Evolutionary conservation across 495 filamentous ascomycete species (phyloP).

Genomic region (Xylaria venustula): DNA sequence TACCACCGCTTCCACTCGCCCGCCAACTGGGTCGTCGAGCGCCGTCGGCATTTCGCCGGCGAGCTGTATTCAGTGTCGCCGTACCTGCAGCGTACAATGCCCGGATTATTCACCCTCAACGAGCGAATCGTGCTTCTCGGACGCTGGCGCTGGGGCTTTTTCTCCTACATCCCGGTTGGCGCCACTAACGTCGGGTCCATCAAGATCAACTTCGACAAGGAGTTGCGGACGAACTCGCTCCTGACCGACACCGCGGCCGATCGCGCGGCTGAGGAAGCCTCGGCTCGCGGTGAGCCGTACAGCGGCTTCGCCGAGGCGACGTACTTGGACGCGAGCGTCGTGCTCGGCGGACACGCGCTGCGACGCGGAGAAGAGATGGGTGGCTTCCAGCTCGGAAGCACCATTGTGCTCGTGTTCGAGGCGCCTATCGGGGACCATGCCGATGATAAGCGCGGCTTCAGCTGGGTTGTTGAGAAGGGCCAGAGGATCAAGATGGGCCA

Average conservation of each 20-base stretch:
- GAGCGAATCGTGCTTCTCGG: constrained; percentile 93
- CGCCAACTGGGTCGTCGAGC: constrained; percentile 88
- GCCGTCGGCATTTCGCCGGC: constrained; percentile 90
- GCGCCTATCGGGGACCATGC: constrained; percentile 70
- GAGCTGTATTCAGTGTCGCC: constrained; percentile 94
- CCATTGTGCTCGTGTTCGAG: constrained; percentile 95
- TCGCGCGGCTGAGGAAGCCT: constrained; percentile 72
- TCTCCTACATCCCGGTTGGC: constrained; percentile 91
- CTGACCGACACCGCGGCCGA: constrained; percentile 88
- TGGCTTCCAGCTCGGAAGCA: constrained; percentile 93
- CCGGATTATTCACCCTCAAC: constrained; percentile 93
- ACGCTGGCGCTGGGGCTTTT: constrained; percentile 96
- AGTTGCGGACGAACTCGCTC: constrained; percentile 89
- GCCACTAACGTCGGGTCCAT: constrained; percentile 99
- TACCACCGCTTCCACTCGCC: constrained; percentile 99
- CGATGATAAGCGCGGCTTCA: constrained; percentile 74
- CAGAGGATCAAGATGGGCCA: constrained; percentile 87
- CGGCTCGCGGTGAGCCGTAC: constrained; percentile 73
- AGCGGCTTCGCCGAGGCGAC: constrained; percentile 87
- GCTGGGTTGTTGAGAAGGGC: constrained; percentile 79
- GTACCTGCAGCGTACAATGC: constrained; percentile 86
- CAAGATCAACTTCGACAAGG: constrained; percentile 93
- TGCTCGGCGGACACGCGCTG: constrained; percentile 80
- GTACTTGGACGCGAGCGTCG: constrained; percentile 71
- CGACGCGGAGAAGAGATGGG: constrained; percentile 94